A percentile compares a stretch with the other conserved stretches of the same genome.
Conservation (phyloP, 2,329 filamentous ascomycete species). For the Cercospora beticola region DNA sequence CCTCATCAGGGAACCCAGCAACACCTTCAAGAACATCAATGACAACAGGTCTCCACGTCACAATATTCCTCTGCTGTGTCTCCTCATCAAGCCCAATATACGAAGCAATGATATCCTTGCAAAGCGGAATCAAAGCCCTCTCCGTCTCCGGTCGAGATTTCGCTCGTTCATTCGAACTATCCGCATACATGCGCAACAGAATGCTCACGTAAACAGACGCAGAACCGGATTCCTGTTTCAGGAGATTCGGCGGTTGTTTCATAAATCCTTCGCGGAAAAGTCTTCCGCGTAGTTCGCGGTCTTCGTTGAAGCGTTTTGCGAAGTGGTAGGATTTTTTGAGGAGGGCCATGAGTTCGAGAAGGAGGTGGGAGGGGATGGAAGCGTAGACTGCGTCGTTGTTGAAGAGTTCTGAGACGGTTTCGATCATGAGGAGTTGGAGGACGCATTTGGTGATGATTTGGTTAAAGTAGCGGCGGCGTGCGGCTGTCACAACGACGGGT, state of each 20-base stretch:
- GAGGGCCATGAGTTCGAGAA: conserved; percentile 87
- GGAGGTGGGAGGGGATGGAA: conserved; percentile 84
- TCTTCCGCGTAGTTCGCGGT: conserved; percentile 90
- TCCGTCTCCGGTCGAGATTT: conserved; percentile 81
- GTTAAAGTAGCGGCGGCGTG: conserved; percentile 94
- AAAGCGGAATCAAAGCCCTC: conserved; percentile 86
- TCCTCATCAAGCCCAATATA: conserved; percentile 91
- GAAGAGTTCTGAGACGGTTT: conserved; percentile 98
- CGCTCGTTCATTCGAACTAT: conserved; percentile 77
- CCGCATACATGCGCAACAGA: conserved; percentile 94
- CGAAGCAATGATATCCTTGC: conserved; percentile 85
- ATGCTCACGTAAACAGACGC: conserved; percentile 96
- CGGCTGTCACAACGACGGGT: conserved; percentile 86
- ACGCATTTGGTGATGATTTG: conserved; percentile 99
- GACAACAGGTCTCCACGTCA: conserved; percentile 95
- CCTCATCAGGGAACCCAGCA: conserved; percentile 73
- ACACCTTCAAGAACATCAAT: conserved; percentile 96
- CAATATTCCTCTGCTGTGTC: conserved; percentile 92
- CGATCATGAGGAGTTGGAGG: conserved; percentile 96
- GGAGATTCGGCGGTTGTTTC: conserved; percentile 95
- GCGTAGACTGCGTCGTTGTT: conserved; percentile 94
- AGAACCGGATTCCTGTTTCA: conserved; percentile 93
- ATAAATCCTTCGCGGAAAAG: conserved; percentile 98
- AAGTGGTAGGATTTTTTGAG: conserved; percentile 97
- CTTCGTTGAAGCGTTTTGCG: conserved; percentile 94